These are phyloP conservation scores for Chaetomium olivaceum DNA, from an alignment of 2,329 filamentous ascomycete genomes.

Conservation along the genomic window DNA sequence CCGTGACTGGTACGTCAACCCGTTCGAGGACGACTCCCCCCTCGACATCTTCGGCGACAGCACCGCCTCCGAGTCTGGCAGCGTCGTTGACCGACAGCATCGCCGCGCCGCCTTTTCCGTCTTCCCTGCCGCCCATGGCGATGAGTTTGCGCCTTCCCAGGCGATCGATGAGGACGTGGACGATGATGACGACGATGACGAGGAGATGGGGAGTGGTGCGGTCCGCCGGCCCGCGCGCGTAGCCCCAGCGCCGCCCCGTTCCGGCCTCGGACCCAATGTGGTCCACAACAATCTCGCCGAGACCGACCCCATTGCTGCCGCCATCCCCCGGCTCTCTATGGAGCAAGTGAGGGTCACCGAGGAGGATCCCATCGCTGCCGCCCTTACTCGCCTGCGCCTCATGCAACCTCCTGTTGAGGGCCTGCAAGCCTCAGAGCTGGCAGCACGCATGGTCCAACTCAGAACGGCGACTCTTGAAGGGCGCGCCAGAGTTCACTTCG, in stretches of 20 bases:
- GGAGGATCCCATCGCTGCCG: neutral
- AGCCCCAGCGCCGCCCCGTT: neutral
- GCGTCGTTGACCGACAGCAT: no score
- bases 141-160: neutral
- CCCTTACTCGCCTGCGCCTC: neutral
- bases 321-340: no score
- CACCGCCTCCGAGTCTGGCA: neutral
- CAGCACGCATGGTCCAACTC: neutral
- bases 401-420: neutral
- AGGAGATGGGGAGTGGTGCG: neutral
- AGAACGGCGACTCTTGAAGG: neutral
- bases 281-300: neutral
- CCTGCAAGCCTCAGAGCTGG: neutral
- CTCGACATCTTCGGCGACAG: neutral
- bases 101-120: no score
- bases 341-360: neutral
- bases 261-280: neutral
- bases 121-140: no score
- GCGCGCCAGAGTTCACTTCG: neutral
- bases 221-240: neutral
- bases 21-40: neutral
- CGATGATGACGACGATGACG: neutral
- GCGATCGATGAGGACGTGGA: neutral
- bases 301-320: neutral
- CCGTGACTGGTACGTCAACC: neutral